These are phyloP conservation scores for Mucor indicus DNA, from an alignment of 371 early-diverging fungal species.

Conservation along the genomic window DNA sequence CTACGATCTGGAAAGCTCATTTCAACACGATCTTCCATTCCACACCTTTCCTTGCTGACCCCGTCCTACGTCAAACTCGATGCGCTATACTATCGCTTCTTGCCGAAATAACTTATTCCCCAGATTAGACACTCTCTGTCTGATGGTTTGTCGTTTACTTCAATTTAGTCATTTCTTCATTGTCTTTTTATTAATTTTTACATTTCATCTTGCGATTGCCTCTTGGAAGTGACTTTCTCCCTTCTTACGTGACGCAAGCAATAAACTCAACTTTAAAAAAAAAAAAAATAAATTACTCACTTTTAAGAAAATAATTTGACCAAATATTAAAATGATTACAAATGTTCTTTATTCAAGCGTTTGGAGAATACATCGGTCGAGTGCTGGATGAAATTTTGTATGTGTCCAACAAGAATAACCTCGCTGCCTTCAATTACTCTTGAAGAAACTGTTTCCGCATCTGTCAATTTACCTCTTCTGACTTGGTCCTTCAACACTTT, in stretches of 20 bases:
- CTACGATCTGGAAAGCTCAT: background rate
- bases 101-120: background rate
- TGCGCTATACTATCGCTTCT: background rate
- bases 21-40: background rate
- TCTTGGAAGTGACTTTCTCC: background rate
- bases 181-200: background rate
- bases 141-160: background rate
- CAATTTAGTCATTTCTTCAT: background rate
- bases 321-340: conserved; percentile 4
- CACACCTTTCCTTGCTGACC: background rate
- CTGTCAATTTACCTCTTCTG: conserved; percentile 1
- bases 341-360: conserved; percentile 5
- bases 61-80: background rate
- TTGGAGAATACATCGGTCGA: conserved; percentile 8
- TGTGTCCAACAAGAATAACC: conserved; percentile 9
- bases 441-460: conserved; percentile 2
- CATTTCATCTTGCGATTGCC: background rate
- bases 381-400: conserved; percentile 7
- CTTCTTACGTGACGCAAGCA: background rate
- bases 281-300: background rate
- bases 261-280: background rate
- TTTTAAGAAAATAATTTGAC: conserved; percentile 2
- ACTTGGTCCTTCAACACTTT: conserved; percentile 5
- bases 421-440: conserved; percentile 2
- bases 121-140: background rate